Base-by-base conservation (phyloP, 2,329 filamentous ascomycete genomes). In the Aspergillus sp. region DNA sequence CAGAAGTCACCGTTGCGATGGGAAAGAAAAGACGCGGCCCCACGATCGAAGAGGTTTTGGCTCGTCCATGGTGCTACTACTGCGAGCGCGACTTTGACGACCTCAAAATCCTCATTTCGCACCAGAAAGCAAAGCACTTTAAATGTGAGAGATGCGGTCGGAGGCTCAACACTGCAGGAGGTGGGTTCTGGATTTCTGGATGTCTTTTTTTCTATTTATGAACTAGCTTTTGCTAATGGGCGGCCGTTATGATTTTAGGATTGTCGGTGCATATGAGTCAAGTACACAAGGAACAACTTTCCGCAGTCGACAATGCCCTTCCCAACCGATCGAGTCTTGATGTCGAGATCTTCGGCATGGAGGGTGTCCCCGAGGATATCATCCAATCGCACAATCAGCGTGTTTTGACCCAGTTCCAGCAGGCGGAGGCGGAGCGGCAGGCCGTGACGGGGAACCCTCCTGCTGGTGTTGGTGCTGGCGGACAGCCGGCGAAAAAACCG, bases 81-180 rank as follows among this genome's bases (percentile, higher is more conserved):
- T 98, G 93, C 84, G 93, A 98, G 71, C 87, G 91, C 72, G 91
- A 97, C 71, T 98, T 97, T 65, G 90, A 97, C 67, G 93, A 98
- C 67, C 69, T 95, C 37, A 96, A 95, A 75, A 90, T 97, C 56
- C 82, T 98, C 52, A 94, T 95, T 57, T 90, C 88, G 45, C 93
- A 98, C 68, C 93, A 97, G 64, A 97, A 96, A 67, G 90, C 91
- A n/a, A 97, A 97, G 71, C 93, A 98, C 69, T 97, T 95, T 77
- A 96, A 95, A 70, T 98, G 93, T 71, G 88, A 95, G 58, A 76
- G 85, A 72, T 98, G 93, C 66, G 84, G 84, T 42, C 82, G 93
- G 52, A 79, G 90, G 54, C 72, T 98, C 44, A 96, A 95, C 64
- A 98, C 93, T 1, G 90, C 90, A 34, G 93, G 93, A 78, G 93